A percentile compares a stretch with the other conserved stretches of the same genome.
phyloP scores from a whole-genome alignment of 192 early-diverging fungal genomes.

The Phlyctochytrium arcticum region DNA sequence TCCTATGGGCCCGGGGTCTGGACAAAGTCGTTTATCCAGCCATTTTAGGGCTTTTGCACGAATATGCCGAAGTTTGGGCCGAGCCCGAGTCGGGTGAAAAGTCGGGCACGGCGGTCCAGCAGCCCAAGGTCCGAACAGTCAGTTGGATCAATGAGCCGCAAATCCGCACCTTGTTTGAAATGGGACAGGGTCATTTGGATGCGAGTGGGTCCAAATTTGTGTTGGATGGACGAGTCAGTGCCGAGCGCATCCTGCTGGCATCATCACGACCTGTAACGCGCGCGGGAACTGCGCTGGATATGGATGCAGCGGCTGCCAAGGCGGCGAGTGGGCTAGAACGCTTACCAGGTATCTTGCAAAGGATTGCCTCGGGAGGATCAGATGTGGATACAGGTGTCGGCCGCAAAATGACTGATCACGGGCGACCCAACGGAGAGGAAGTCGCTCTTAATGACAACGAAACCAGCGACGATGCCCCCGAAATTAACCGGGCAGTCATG shows the following conservation, averaged over 20 bases:
- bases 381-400: too few relatives aligned
- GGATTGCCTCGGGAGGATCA: too few relatives aligned
- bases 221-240: slow-evolving; percentile 18
- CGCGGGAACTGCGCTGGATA: slow-evolving; percentile 1
- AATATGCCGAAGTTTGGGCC: slow-evolving; percentile 38
- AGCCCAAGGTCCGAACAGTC: slow-evolving; percentile 15
- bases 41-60: slow-evolving; percentile 40
- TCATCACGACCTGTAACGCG: slow-evolving; percentile 1
- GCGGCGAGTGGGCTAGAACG: not conserved
- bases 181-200: slow-evolving; percentile 28
- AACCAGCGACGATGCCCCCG: slow-evolving; percentile 1
- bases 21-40: slow-evolving; percentile 46
- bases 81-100: slow-evolving; percentile 15
- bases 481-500: slow-evolving; percentile 5
- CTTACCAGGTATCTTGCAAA: not conserved
- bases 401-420: too few relatives aligned
- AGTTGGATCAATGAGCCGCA: slow-evolving; percentile 34
- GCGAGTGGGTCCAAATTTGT: slow-evolving; percentile 10
- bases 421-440: too few relatives aligned
- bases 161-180: slow-evolving; percentile 21
- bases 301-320: not conserved
- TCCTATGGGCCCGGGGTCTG: slow-evolving; percentile 48
- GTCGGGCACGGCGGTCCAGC: not conserved
- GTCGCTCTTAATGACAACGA: too few relatives aligned
- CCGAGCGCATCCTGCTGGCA: slow-evolving; percentile 15